Evolutionary conservation across 176 grass and related monocot genomes (phyloP).

Genomic region (Pontederia paniculata): DNA sequence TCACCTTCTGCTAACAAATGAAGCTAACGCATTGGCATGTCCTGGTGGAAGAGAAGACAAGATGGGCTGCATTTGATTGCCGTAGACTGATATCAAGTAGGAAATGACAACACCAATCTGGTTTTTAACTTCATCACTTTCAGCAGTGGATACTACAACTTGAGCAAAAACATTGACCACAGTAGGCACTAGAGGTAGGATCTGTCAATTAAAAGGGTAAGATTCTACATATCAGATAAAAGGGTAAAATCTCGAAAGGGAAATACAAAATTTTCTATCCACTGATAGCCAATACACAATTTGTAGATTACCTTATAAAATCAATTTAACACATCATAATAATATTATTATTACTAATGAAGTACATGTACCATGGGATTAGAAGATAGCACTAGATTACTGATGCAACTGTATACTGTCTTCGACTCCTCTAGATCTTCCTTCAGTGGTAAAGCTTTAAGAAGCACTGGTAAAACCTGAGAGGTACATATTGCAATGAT

Average conservation of each 20-base stretch:
- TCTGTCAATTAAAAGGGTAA: conserved; percentile 35
- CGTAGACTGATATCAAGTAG: conserved; percentile 81
- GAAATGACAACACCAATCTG: conserved; percentile 59
- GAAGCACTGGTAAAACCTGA: conserved; percentile 85
- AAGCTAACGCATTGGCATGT: conserved; percentile 70
- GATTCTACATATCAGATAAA: background rate
- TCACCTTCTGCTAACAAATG: conserved; percentile 72
- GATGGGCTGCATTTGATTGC: conserved; percentile 98
- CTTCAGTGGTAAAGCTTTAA: conserved; percentile 95
- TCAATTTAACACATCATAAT: no score
- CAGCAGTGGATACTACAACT: conserved; percentile 66
- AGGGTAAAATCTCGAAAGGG: background rate
- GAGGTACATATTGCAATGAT: background rate
- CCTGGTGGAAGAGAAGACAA: conserved; percentile 61
- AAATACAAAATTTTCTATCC: no score
- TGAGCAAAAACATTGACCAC: conserved; percentile 81
- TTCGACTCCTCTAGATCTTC: conserved; percentile 93
- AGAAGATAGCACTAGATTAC: conserved; percentile 67
- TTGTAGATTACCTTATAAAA: conserved; percentile 7
- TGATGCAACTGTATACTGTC: conserved; percentile 82
- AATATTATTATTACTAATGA: background rate
- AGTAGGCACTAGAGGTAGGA: conserved; percentile 72
- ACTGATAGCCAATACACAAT: background rate
- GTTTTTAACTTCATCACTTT: conserved; percentile 80
- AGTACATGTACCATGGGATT: conserved; percentile 51